phyloP scores from a whole-genome alignment of 805 yeast species.

The Candida maris region DNA sequence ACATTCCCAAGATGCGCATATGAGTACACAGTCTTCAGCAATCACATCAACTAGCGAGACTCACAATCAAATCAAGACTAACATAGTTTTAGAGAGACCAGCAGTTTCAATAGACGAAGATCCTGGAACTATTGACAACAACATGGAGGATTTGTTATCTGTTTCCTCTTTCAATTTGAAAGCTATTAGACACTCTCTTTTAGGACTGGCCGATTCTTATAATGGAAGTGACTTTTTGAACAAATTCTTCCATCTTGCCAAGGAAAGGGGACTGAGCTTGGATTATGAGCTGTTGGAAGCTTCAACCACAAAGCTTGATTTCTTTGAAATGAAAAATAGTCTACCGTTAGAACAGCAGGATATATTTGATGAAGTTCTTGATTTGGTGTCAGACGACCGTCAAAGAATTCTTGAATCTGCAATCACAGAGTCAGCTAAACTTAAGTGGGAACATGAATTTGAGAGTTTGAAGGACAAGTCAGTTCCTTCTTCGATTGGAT shows the following conservation, averaged over 20 bases:
- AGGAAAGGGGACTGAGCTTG: slow-evolving; percentile 20
- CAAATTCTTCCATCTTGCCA: slow-evolving; percentile 17
- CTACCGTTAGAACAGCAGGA: slow-evolving; percentile 47
- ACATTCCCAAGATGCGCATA: not conserved
- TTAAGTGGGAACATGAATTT: slow-evolving; percentile 82
- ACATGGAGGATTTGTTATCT: slow-evolving; percentile 49
- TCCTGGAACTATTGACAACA: slow-evolving; percentile 48
- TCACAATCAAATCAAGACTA: not conserved
- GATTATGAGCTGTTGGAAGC: slow-evolving; percentile 15
- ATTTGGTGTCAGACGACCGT: slow-evolving; percentile 67
- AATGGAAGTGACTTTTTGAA: slow-evolving; percentile 24
- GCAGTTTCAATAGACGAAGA: slow-evolving; percentile 7
- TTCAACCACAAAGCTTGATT: slow-evolving; percentile 36
- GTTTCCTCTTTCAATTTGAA: slow-evolving; percentile 78
- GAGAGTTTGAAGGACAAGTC: slow-evolving; percentile 43
- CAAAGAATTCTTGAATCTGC: slow-evolving; percentile 73
- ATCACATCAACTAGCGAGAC: not conserved
- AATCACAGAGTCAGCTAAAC: slow-evolving; percentile 81
- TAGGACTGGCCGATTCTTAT: slow-evolving; percentile 40
- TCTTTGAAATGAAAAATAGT: slow-evolving; percentile 59
- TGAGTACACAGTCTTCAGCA: not conserved
- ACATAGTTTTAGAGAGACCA: not conserved
- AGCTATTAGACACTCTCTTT: slow-evolving; percentile 69
- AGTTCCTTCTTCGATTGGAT: slow-evolving; percentile 60
- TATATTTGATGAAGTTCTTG: slow-evolving; percentile 63